Conservation (phyloP, 1,284 basidiomycete species). For the Malassezia obtusa region DNA sequence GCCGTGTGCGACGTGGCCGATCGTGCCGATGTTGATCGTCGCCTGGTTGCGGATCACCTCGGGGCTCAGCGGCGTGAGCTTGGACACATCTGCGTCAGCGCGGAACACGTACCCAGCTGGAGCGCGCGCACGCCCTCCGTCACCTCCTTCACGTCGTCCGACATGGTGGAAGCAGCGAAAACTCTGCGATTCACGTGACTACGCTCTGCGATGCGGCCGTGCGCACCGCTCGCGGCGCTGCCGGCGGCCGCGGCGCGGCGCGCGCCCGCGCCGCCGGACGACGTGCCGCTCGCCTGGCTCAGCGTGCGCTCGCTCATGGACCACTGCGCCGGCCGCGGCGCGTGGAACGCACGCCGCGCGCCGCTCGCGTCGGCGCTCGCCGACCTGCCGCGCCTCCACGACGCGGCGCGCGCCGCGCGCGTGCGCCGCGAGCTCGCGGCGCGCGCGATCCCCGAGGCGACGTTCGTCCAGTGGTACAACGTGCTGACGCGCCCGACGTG, state of each 20-base stretch:
- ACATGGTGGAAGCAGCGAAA: conserved; percentile 11
- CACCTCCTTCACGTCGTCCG: conserved; percentile 11
- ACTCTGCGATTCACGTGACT: conserved; percentile 5
- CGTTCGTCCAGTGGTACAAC: conserved; percentile 16
- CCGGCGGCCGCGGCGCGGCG: neutral
- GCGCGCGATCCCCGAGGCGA: neutral
- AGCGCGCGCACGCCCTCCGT: conserved; percentile 12
- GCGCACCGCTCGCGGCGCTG: neutral
- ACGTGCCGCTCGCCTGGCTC: conserved; percentile 1
- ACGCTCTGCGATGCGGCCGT: neutral
- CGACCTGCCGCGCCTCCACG: conserved; percentile 9
- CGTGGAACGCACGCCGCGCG: neutral
- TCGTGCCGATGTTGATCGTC: conserved; percentile 48
- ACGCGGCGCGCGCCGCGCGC: neutral
- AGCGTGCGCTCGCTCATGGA: conserved; percentile 16
- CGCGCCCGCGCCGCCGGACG: neutral
- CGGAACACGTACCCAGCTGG: conserved; percentile 6
- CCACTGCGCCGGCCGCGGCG: conserved; percentile 1
- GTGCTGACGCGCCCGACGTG: conserved; percentile 7
- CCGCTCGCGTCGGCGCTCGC: neutral
- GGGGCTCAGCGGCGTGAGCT: conserved; percentile 78
- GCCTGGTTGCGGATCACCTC: conserved; percentile 98
- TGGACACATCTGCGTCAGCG: conserved; percentile 28
- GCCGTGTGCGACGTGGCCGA: conserved; percentile 60
- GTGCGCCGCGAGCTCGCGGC: neutral